Evolutionary conservation across 2,329 filamentous ascomycete genomes (phyloP).

Genomic region (Cytospora mali): DNA sequence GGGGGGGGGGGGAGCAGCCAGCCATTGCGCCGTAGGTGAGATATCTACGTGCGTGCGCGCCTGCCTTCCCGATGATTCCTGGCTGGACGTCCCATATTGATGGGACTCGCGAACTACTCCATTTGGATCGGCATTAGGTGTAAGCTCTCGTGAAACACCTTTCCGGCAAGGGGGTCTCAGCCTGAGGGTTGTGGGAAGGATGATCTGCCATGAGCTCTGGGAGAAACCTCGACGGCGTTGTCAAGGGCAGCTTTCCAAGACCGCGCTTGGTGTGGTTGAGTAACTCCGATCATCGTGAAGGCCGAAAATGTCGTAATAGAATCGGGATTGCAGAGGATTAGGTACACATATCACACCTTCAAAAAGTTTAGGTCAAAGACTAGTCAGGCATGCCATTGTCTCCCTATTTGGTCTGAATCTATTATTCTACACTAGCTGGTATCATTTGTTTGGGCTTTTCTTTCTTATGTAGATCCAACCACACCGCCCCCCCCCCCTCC

Average conservation of each 20-base stretch:
- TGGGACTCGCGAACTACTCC: neutral
- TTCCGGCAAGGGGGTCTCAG: too few relatives aligned
- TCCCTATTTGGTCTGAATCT: conserved; percentile 1
- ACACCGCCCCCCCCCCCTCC: neutral
- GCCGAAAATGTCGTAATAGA: neutral
- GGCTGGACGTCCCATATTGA: neutral
- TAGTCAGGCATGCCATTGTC: neutral
- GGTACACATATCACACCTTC: neutral
- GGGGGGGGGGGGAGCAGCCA: neutral
- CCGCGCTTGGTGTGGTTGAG: neutral
- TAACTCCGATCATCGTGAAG: neutral
- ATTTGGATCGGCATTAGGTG: neutral
- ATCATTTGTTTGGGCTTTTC: conserved; percentile 17
- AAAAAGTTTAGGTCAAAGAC: neutral
- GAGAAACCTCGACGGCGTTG: neutral
- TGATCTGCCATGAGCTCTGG: neutral
- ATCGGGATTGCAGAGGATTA: too few relatives aligned
- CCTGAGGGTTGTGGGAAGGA: neutral
- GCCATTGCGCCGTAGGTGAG: neutral
- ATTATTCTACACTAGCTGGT: conserved; percentile 14
- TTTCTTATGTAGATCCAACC: neutral
- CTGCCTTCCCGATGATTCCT: neutral
- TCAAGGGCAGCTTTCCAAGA: neutral
- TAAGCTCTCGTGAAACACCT: too few relatives aligned
- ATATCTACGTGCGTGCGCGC: neutral